Conservation (phyloP, 2,329 filamentous ascomycete species). For the Berkeleyomyces basicola region DNA sequence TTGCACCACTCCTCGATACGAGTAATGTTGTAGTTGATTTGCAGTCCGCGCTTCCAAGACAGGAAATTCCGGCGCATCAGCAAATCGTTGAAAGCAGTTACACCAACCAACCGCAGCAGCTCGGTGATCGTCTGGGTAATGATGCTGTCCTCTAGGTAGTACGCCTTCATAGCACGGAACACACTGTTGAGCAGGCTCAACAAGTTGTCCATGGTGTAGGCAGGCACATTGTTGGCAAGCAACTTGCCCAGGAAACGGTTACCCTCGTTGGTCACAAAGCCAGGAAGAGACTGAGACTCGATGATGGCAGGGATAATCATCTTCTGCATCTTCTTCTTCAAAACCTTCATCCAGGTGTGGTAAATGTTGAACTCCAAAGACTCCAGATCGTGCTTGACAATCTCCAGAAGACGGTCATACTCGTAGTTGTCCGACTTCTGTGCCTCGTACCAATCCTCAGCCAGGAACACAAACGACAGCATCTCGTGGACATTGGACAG, state of each 20-base stretch:
- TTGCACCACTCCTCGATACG: constrained; percentile 99
- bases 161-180: constrained; percentile 97
- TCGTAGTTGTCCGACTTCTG: constrained; percentile 99
- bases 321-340: constrained; percentile 98
- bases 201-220: constrained; percentile 99
- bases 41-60: constrained; percentile 95
- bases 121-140: constrained; percentile 93
- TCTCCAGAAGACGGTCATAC: constrained; percentile 91
- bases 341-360: constrained; percentile 99
- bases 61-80: constrained; percentile 97
- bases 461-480: constrained; percentile 97
- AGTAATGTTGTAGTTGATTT: constrained; percentile 99
- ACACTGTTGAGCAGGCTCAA: constrained; percentile 91
- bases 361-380: constrained; percentile 99
- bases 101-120: constrained; percentile 78
- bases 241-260: constrained; percentile 97
- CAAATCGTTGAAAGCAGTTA: constrained; percentile 95
- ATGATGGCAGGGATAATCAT: constrained; percentile 99
- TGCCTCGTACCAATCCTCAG: constrained; percentile 98
- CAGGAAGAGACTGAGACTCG: constrained; percentile 92
- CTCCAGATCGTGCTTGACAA: constrained; percentile 97
- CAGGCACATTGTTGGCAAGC: constrained; percentile 71
- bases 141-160: constrained; percentile 91
- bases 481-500: constrained; percentile 98
- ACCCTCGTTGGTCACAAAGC: constrained; percentile 97